These are phyloP conservation scores for Chernovozyma sophiae-reginae DNA, from an alignment of 1,139 yeast species.

Conservation along the genomic window DNA sequence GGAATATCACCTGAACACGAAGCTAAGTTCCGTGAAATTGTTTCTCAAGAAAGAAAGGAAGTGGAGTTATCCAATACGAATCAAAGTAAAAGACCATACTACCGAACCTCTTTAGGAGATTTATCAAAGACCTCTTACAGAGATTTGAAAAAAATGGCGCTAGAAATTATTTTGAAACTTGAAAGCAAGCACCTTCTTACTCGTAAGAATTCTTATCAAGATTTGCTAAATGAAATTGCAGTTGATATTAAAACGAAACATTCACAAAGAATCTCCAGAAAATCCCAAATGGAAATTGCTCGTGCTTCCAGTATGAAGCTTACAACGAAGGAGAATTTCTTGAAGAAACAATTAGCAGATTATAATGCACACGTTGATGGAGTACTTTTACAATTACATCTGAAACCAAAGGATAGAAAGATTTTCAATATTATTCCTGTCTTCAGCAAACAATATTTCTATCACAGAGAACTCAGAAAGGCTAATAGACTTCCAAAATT, in stretches of 20 bases:
- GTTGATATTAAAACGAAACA: constrained; percentile 78
- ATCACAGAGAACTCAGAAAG: constrained; percentile 66
- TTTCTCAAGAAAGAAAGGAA: constrained; percentile 44
- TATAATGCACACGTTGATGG: constrained; percentile 68
- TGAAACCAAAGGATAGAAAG: constrained; percentile 46
- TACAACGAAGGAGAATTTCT: constrained; percentile 56
- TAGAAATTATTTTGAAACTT: constrained; percentile 72
- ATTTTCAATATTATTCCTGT: constrained; percentile 54
- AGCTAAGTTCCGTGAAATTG: constrained; percentile 50
- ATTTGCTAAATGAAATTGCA: constrained; percentile 76
- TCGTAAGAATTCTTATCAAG: constrained; percentile 72
- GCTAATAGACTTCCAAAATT: constrained; percentile 68
- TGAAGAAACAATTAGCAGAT: constrained; percentile 58
- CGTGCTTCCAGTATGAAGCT: constrained; percentile 57
- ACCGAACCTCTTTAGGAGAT: constrained; percentile 47
- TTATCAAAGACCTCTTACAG: constrained; percentile 59
- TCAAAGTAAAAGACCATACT: constrained; percentile 32
- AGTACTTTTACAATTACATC: constrained; percentile 60
- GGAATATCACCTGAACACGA: constrained; percentile 72
- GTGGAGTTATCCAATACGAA: constrained; percentile 14
- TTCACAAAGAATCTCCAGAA: constrained; percentile 59
- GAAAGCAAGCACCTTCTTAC: constrained; percentile 67
- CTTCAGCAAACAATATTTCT: constrained; percentile 76
- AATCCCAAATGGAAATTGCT: constrained; percentile 59
- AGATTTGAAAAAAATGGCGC: constrained; percentile 70